Percentiles rank a stretch among this genome's conserved stretches.
Evolutionary conservation across 1,284 basidiomycete species (phyloP).

Genomic region (Cutaneotrichosporon cavernicola): DNA sequence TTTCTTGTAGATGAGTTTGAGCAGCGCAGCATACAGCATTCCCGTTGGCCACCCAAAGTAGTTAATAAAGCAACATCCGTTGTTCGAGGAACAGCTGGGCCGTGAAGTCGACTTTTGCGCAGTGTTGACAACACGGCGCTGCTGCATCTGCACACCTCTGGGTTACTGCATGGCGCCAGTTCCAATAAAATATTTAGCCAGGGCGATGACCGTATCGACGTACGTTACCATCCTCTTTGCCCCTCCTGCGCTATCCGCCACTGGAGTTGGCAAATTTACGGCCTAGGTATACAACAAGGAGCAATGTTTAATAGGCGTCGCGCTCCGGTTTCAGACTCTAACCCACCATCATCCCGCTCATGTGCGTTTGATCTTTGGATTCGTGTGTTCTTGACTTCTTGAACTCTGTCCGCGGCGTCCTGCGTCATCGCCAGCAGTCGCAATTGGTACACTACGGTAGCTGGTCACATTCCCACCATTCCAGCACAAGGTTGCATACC

Average conservation of each 20-base stretch:
- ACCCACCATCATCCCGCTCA: background rate
- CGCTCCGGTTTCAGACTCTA: constrained; percentile 1
- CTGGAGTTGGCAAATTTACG: background rate
- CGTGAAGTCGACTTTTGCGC: too few species aligned
- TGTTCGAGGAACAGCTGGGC: too few species aligned
- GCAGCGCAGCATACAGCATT: too few species aligned
- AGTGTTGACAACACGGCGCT: too few species aligned
- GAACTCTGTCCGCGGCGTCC: background rate
- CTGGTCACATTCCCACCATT: background rate
- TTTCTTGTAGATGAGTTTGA: too few species aligned
- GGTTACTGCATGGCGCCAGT: too few species aligned
- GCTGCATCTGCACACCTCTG: too few species aligned
- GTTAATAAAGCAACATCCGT: too few species aligned
- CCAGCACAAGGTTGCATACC: background rate
- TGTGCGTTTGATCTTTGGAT: background rate
- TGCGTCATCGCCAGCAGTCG: background rate
- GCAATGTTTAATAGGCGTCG: background rate
- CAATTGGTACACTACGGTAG: background rate
- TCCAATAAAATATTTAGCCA: too few species aligned
- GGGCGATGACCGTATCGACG: too few species aligned
- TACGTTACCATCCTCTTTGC: too few species aligned
- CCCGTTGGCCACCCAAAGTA: too few species aligned
- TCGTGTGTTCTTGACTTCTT: background rate
- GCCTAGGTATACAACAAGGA: background rate
- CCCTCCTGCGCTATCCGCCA: background rate